These are phyloP conservation scores for Geosmithia flava DNA, from an alignment of 2,329 filamentous ascomycete genomes.

Conservation along the genomic window DNA sequence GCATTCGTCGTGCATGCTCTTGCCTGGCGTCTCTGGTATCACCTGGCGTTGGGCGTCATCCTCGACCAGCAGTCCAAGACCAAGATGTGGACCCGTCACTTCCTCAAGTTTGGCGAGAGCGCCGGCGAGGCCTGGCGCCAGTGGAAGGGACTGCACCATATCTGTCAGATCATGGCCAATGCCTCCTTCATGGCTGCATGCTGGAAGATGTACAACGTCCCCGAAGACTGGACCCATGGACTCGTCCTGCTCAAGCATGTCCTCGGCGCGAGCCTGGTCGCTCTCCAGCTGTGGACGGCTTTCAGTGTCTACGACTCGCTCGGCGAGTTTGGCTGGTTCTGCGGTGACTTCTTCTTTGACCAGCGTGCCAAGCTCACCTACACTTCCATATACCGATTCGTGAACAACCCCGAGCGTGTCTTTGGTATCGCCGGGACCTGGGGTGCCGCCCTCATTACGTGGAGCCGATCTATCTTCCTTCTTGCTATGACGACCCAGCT, in stretches of 20 bases:
- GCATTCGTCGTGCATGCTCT: conserved; percentile 74
- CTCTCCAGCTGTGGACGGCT: conserved; percentile 85
- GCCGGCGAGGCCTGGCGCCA: conserved; percentile 90
- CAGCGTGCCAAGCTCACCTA: conserved; percentile 82
- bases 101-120: conserved; percentile 90
- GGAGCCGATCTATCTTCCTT: conserved; percentile 75
- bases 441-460: conserved; percentile 88
- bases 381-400: conserved; percentile 91
- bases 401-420: conserved; percentile 94
- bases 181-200: conserved; percentile 79
- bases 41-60: conserved; percentile 73
- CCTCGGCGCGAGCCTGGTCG: conserved; percentile 65
- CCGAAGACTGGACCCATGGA: conserved; percentile 77
- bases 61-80: conserved; percentile 75
- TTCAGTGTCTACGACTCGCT: conserved; percentile 90
- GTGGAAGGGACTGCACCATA: conserved; percentile 92
- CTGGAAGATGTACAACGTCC: conserved; percentile 93
- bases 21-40: conserved; percentile 84
- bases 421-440: conserved; percentile 91
- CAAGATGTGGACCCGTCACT: conserved; percentile 95
- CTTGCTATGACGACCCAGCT: conserved; percentile 79
- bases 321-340: conserved; percentile 98
- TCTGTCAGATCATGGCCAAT: conserved; percentile 85
- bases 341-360: conserved; percentile 96
- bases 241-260: conserved; percentile 79